Evolutionary conservation across 2,329 filamentous ascomycete species (phyloP).

Genomic region (Fusarium luffae): DNA sequence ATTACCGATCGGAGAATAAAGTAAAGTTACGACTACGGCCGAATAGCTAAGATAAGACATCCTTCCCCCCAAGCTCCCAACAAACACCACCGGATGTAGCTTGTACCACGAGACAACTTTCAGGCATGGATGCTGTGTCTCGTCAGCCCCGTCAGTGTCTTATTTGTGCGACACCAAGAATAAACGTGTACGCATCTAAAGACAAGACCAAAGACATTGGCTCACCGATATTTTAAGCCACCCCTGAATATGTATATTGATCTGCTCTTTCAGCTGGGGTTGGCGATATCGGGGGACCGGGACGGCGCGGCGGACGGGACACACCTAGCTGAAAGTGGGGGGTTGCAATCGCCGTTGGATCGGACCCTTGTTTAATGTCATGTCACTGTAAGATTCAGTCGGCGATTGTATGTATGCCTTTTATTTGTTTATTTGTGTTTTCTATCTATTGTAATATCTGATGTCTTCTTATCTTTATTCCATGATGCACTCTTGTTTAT

Average conservation of each 20-base stretch:
- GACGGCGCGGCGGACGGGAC: conserved; percentile 5
- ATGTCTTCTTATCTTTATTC: too few species aligned
- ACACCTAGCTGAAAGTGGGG: neutral
- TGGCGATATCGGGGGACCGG: conserved; percentile 32
- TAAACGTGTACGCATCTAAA: conserved; percentile 4
- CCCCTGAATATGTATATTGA: conserved; percentile 1
- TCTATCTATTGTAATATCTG: neutral
- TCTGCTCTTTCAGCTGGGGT: conserved; percentile 21
- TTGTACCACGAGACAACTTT: conserved; percentile 12
- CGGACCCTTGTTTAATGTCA: conserved; percentile 1
- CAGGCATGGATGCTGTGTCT: neutral
- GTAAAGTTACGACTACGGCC: neutral
- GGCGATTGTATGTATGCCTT: neutral
- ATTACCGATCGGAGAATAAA: neutral
- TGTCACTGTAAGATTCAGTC: neutral
- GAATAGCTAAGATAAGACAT: conserved; percentile 1
- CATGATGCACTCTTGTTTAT: too few species aligned
- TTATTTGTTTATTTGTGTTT: neutral
- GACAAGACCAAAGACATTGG: neutral
- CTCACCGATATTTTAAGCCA: conserved; percentile 37
- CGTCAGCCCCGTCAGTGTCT: conserved; percentile 5
- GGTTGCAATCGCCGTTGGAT: conserved; percentile 11
- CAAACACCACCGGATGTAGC: neutral
- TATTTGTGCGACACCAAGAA: conserved; percentile 9
- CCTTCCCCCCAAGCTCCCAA: neutral